These are phyloP conservation scores for Naganishia liquefaciens DNA, from an alignment of 1,284 basidiomycete species.

Conservation along the genomic window DNA sequence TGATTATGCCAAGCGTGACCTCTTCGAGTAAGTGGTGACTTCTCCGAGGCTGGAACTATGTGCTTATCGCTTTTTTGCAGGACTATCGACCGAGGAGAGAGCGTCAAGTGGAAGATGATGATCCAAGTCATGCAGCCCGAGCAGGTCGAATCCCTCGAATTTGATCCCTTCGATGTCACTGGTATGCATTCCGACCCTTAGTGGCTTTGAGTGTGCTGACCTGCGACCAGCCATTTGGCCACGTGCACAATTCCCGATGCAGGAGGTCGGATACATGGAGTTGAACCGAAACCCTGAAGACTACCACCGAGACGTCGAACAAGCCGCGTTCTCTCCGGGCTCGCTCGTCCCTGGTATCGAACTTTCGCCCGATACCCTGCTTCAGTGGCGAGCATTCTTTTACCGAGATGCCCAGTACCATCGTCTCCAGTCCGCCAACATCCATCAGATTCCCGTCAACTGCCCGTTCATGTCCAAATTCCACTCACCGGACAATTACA, in stretches of 20 bases:
- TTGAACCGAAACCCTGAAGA: conserved; percentile 54
- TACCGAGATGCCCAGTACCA: conserved; percentile 48
- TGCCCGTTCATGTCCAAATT: conserved; percentile 43
- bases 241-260: conserved; percentile 47
- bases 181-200: conserved; percentile 39
- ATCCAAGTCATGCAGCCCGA: conserved; percentile 51
- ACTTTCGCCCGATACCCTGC: conserved; percentile 45
- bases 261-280: conserved; percentile 52
- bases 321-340: conserved; percentile 51
- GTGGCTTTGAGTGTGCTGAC: too few relatives aligned
- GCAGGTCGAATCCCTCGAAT: conserved; percentile 46
- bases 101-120: conserved; percentile 51
- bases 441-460: conserved; percentile 49
- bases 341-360: conserved; percentile 51
- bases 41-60: background rate
- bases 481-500: conserved; percentile 49
- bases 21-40: conserved; percentile 43
- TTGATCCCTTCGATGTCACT: conserved; percentile 55
- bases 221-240: conserved; percentile 13
- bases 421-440: conserved; percentile 44
- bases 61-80: background rate
- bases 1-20: conserved; percentile 53
- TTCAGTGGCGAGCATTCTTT: conserved; percentile 48
- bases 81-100: conserved; percentile 52
- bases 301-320: conserved; percentile 51